Base-by-base conservation (phyloP, 441 rosid species). In the Omphalea diandra region DNA sequence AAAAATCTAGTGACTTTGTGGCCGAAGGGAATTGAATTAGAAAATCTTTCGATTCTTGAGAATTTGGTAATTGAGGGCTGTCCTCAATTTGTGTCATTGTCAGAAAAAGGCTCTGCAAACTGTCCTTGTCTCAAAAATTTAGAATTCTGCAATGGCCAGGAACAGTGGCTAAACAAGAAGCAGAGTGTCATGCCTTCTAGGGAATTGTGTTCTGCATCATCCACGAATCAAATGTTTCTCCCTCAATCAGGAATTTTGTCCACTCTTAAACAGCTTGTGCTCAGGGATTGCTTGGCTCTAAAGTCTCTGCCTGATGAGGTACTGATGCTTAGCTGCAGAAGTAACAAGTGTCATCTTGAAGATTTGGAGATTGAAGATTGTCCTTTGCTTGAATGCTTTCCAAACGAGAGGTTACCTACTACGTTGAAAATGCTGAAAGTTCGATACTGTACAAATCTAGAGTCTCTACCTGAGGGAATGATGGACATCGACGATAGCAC, bases 281-380 rank as follows among this genome's bases (percentile, higher is more conserved):
- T 63, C 22, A 7, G 54, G 40, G 20, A 29, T 60, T 60, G 46
- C 22, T 0, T 2, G 22, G 64, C 64, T 60, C 31, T 36, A 20
- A 0, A 24, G 44, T 61, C 33, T 40, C 65, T 40, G 20, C 65
- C 65, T 8, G 18, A 36, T 36, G 46, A 15, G 10, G 0, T 36
- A 7, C 18, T 47, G 53, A 47, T 47, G 26, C 20, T 47, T 47
- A n/a, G 53, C 24, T 6, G 8, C 53, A 5, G 18, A 47, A 17
- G 7, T 47, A 20, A 20, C 29, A 2, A 22, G 29, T 60, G 44
- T 20, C 18, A 7, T 60, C 64, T 60, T 35, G 46, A 59, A 59
- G 31, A 20, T 46, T 59, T 60, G 64, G 46, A 60, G 64, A 60
- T 60, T n/a, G 29, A 60, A 60, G 46, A 36, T 10, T 60, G 64